phyloP scores from a whole-genome alignment of 2,329 filamentous ascomycete species.

The Ustilaginoidea virens region DNA sequence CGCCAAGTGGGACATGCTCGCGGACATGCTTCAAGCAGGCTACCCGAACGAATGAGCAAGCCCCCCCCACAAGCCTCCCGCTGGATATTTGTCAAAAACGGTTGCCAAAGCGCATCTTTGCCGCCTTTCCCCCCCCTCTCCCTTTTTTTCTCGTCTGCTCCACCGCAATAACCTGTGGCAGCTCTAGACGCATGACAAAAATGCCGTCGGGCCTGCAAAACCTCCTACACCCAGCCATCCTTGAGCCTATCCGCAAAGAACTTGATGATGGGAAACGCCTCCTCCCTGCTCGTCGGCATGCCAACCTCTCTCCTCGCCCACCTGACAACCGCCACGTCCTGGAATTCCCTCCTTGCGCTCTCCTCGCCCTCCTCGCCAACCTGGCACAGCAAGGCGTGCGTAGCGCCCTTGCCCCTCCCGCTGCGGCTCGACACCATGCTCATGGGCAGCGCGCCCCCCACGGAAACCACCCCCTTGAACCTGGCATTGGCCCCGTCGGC shows the following conservation, averaged over 20 bases:
- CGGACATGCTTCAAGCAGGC: slow-evolving; percentile 56
- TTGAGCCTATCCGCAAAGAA: slow-evolving; percentile 54
- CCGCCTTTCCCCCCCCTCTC: too few relatives aligned
- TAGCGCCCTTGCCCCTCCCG: slow-evolving; percentile 37
- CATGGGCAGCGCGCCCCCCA: slow-evolving; percentile 43
- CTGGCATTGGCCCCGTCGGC: slow-evolving; percentile 19
- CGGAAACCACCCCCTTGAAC: slow-evolving; percentile 43
- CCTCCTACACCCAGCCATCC: slow-evolving; percentile 8
- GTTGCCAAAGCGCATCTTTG: too few relatives aligned
- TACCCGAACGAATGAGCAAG: too few relatives aligned
- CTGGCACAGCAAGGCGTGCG: slow-evolving; percentile 44
- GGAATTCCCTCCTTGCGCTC: slow-evolving; percentile 50
- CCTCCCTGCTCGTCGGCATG: slow-evolving; percentile 72
- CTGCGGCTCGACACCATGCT: slow-evolving; percentile 33
- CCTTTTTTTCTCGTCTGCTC: too few relatives aligned
- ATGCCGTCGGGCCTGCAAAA: too few relatives aligned
- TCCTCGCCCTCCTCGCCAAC: slow-evolving; percentile 48
- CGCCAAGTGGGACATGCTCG: slow-evolving; percentile 63
- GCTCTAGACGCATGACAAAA: too few relatives aligned
- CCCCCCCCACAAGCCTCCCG: slow-evolving; percentile 5
- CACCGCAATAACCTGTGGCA: too few relatives aligned
- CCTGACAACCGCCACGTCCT: slow-evolving; percentile 48
- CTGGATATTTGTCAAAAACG: neutral
- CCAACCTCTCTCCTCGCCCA: slow-evolving; percentile 58
- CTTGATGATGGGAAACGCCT: slow-evolving; percentile 83